These are phyloP conservation scores for Plantago major DNA, from an alignment of 257 asterid genomes.

Conservation along the genomic window DNA sequence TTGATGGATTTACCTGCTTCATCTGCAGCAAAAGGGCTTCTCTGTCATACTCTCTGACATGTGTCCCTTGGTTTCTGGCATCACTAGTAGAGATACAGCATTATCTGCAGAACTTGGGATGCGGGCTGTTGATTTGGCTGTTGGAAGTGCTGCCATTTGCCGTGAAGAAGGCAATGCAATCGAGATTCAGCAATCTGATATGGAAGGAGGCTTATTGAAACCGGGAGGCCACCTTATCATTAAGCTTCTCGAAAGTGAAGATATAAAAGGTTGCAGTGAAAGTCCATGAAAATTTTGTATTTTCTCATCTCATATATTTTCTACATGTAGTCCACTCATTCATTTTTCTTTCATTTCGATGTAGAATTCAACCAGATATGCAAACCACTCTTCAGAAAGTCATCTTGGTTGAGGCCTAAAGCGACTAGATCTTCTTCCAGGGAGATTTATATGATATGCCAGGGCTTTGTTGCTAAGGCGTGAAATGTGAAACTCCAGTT, in stretches of 20 bases:
- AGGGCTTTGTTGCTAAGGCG: constrained; percentile 33
- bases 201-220: constrained; percentile 36
- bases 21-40: constrained; percentile 71
- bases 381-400: constrained; percentile 65
- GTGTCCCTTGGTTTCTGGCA: constrained; percentile 92
- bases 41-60: constrained; percentile 79
- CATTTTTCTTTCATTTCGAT: no score
- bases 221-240: constrained; percentile 73
- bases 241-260: constrained; percentile 90
- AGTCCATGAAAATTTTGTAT: background rate
- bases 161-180: constrained; percentile 16
- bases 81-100: constrained; percentile 71
- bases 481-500: no score
- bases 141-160: constrained; percentile 41
- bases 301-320: no score
- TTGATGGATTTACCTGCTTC: background rate
- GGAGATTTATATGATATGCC: constrained; percentile 84
- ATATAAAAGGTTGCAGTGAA: constrained; percentile 47
- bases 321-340: no score
- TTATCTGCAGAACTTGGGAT: constrained; percentile 72
- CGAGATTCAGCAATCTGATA: constrained; percentile 20
- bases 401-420: constrained; percentile 83
- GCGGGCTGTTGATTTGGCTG: constrained; percentile 74
- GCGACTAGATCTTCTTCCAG: constrained; percentile 80
- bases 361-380: constrained; percentile 66